Conservation (phyloP, 2,329 filamentous ascomycete species). For the Talaromyces sp. region DNA sequence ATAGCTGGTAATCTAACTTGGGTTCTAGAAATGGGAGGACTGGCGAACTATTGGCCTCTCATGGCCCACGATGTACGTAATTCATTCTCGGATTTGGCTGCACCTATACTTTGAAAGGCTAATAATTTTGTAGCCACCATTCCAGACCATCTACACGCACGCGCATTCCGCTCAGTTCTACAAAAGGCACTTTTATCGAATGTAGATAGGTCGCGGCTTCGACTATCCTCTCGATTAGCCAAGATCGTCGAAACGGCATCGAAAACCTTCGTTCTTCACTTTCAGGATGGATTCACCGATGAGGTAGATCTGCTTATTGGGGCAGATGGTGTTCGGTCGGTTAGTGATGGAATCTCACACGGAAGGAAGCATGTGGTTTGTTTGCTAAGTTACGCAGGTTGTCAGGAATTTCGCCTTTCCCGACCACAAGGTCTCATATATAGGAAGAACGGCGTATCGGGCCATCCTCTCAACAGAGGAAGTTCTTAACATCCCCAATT, state of each 20-base stretch:
- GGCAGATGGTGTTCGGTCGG: constrained; percentile 5
- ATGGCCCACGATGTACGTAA: not conserved
- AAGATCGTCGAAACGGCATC: not conserved
- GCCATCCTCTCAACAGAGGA: not conserved
- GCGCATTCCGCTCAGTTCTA: not conserved
- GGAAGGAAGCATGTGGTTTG: not conserved
- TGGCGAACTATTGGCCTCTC: not conserved
- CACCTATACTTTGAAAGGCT: no score
- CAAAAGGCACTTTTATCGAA: constrained; percentile 1
- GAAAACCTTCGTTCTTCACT: not conserved
- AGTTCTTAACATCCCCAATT: not conserved
- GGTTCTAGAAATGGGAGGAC: constrained; percentile 3
- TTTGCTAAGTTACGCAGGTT: not conserved
- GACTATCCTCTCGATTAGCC: not conserved
- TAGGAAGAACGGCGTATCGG: constrained; percentile 1
- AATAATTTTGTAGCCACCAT: not conserved
- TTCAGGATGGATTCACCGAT: not conserved
- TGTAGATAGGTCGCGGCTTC: not conserved
- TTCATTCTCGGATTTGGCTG: no score
- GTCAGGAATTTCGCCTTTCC: constrained; percentile 4
- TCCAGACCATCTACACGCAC: constrained; percentile 1
- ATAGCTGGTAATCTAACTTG: not conserved
- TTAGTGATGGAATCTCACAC: not conserved
- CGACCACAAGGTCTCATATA: constrained; percentile 2
- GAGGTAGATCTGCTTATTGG: constrained; percentile 3